A percentile compares a stretch with the other conserved stretches of the same genome.
These are phyloP conservation scores for Sodiomyces alkalinus DNA, from an alignment of 2,329 filamentous ascomycete genomes.

Conservation along the genomic window DNA sequence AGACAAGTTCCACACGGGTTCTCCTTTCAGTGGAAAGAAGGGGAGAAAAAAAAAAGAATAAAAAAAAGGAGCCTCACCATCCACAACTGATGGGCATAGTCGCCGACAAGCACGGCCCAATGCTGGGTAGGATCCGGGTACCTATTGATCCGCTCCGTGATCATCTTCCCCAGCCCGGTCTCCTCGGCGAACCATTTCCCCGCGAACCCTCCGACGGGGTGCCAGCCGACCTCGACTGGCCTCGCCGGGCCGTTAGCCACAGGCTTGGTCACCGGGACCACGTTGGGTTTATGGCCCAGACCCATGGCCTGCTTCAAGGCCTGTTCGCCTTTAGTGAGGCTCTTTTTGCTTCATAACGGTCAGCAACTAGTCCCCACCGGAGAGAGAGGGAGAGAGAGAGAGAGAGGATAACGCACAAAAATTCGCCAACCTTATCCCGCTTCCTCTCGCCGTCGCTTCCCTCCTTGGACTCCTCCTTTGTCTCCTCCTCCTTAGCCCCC, in stretches of 20 bases:
- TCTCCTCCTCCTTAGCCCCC: too few relatives aligned
- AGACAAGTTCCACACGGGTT: too few relatives aligned
- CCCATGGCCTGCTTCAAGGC: constrained; percentile 26
- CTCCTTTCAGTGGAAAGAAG: too few relatives aligned
- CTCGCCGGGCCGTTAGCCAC: constrained; percentile 20
- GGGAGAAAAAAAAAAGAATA: too few relatives aligned
- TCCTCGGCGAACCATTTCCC: constrained; percentile 44
- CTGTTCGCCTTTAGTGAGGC: constrained; percentile 22
- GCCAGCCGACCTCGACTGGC: constrained; percentile 40
- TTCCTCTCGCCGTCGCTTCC: constrained; percentile 1
- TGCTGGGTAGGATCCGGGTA: constrained; percentile 46
- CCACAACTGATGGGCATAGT: constrained; percentile 42
- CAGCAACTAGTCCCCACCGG: neutral
- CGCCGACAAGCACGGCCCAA: constrained; percentile 42
- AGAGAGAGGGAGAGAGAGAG: neutral
- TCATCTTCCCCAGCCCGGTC: constrained; percentile 38
- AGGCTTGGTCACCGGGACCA: constrained; percentile 23
- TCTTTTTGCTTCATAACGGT: constrained; percentile 11
- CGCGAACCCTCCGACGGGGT: constrained; percentile 38
- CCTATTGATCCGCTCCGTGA: constrained; percentile 35
- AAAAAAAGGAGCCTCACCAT: constrained; percentile 24
- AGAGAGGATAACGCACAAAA: constrained; percentile 1
- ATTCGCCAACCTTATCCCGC: constrained; percentile 1
- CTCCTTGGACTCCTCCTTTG: neutral
- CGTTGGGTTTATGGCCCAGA: constrained; percentile 27